These are phyloP conservation scores for Clonostachys solani DNA, from an alignment of 2,329 filamentous ascomycete species.

Conservation along the genomic window DNA sequence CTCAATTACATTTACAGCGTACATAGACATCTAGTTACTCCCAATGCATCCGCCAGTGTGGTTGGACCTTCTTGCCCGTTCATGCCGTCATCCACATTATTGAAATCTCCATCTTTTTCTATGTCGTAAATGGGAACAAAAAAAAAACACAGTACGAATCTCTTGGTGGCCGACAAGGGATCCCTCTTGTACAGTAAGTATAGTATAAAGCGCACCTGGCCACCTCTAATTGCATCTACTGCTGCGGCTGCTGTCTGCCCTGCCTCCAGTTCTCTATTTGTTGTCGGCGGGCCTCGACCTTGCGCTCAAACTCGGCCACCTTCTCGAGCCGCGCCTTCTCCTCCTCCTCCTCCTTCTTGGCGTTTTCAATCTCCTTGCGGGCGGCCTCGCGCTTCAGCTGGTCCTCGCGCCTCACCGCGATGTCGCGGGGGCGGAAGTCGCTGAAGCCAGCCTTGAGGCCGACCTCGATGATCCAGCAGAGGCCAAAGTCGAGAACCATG, in stretches of 20 bases:
- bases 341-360: conserved; percentile 40
- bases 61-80: no score
- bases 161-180: no score
- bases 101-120: no score
- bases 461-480: conserved; percentile 86
- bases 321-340: conserved; percentile 49
- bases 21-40: no score
- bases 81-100: no score
- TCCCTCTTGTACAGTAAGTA: no score
- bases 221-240: no score
- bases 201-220: no score
- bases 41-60: no score
- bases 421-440: conserved; percentile 91
- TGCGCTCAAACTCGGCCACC: conserved; percentile 56
- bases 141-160: no score
- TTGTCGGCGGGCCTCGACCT: conserved; percentile 45
- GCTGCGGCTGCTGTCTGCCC: conserved; percentile 16
- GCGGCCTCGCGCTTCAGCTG: conserved; percentile 74
- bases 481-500: conserved; percentile 84
- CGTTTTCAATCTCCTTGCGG: conserved; percentile 58
- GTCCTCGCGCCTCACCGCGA: conserved; percentile 80
- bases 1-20: no score
- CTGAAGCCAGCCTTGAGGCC: conserved; percentile 81
- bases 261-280: conserved; percentile 42
- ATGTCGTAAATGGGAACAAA: no score